Conservation (phyloP, 192 early-diverging fungal genomes). For the Podila epigama region DNA sequence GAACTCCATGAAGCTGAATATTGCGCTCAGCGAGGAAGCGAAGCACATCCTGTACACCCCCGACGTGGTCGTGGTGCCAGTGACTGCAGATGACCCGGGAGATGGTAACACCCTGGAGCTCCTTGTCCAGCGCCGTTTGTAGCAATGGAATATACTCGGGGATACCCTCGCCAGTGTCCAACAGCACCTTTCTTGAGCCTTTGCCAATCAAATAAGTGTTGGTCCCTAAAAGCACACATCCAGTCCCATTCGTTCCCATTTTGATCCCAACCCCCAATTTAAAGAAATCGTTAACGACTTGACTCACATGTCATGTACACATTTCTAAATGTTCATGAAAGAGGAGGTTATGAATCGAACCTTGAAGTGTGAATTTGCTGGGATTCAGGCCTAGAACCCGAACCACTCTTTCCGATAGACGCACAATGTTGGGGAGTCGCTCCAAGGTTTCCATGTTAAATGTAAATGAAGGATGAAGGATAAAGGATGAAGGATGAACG, state of each 20-base stretch:
- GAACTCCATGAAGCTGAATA: constrained; percentile 9
- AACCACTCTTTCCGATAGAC: constrained; percentile 64
- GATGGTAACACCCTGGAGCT: constrained; percentile 55
- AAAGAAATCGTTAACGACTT: no score
- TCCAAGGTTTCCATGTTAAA: constrained; percentile 59
- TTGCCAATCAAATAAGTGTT: constrained; percentile 89
- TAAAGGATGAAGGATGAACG: background rate
- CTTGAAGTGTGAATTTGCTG: constrained; percentile 81
- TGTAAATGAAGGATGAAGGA: background rate
- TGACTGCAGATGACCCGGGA: constrained; percentile 82
- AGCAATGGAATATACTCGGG: constrained; percentile 70
- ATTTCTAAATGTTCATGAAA: no score
- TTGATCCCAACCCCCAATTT: no score
- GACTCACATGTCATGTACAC: no score
- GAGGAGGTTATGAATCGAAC: no score
- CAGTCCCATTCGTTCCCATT: no score
- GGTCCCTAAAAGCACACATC: constrained; percentile 62
- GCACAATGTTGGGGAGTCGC: constrained; percentile 59
- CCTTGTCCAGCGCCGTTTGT: constrained; percentile 55
- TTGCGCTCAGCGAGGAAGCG: constrained; percentile 21
- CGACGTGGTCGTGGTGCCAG: constrained; percentile 82
- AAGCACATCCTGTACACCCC: constrained; percentile 63
- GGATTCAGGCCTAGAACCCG: constrained; percentile 84
- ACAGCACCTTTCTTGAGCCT: constrained; percentile 71
- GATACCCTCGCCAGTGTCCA: constrained; percentile 85